These are phyloP conservation scores for Lasiodiplodia sp. DNA, from an alignment of 2,329 filamentous ascomycete genomes.

Conservation along the genomic window DNA sequence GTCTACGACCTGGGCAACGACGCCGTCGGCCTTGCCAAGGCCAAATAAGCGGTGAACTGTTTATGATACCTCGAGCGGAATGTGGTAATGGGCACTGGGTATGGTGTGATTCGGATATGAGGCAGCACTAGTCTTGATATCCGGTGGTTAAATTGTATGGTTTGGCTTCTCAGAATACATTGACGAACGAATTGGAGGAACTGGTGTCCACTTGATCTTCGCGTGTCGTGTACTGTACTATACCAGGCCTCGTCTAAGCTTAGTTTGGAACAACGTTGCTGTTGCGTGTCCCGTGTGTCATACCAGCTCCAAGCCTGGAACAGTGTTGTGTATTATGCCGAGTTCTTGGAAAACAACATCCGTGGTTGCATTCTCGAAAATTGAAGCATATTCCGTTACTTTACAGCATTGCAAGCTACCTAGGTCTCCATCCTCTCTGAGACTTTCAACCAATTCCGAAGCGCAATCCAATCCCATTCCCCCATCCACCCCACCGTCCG, in stretches of 20 bases:
- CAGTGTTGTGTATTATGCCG: too few relatives aligned
- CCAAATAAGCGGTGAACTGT: conserved; percentile 63
- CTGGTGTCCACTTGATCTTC: neutral
- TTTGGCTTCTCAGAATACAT: neutral
- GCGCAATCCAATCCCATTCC: neutral
- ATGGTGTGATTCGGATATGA: neutral
- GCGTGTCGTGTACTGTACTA: neutral
- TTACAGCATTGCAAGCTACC: too few relatives aligned
- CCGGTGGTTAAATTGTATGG: conserved; percentile 13
- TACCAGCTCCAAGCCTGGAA: too few relatives aligned
- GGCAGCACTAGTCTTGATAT: neutral
- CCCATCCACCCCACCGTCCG: too few relatives aligned
- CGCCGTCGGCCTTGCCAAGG: conserved; percentile 86
- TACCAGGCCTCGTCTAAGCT: neutral
- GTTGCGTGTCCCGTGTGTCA: neutral
- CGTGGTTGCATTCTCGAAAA: too few relatives aligned
- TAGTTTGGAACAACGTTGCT: neutral
- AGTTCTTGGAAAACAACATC: too few relatives aligned
- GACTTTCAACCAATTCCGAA: too few relatives aligned
- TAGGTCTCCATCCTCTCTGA: too few relatives aligned
- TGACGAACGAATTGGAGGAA: conserved; percentile 1
- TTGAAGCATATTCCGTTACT: too few relatives aligned
- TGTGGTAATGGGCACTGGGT: conserved; percentile 9
- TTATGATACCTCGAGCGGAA: conserved; percentile 16
- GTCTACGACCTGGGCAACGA: conserved; percentile 94